Percentiles rank a stretch among this genome's conserved stretches.
Evolutionary conservation across 768 basidiomycete genomes (phyloP).

Genomic region (Flagelloscypha sp.): DNA sequence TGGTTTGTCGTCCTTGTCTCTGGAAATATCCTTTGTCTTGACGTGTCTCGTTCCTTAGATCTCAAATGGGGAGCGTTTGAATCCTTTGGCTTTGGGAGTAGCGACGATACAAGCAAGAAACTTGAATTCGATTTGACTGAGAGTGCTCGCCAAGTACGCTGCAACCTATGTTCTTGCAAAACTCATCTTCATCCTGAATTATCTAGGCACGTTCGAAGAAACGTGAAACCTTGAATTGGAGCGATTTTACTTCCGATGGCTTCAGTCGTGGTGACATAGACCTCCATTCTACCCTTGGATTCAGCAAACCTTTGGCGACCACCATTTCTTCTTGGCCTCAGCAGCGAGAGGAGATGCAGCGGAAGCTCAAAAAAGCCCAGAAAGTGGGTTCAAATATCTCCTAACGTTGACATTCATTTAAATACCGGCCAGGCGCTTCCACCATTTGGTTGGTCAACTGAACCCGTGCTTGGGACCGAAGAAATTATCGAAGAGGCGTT

Average conservation of each 20-base stretch:
- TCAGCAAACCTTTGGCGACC: slow-evolving; percentile 49
- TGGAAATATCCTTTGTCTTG: too few relatives aligned
- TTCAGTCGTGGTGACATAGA: slow-evolving; percentile 68
- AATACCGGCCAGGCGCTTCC: slow-evolving; percentile 39
- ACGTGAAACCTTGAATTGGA: slow-evolving; percentile 83
- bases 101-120: slow-evolving; percentile 40
- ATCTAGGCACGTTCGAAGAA: slow-evolving; percentile 57
- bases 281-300: slow-evolving; percentile 75
- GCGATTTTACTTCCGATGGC: slow-evolving; percentile 77
- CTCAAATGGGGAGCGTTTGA: slow-evolving; percentile 92
- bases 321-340: slow-evolving; percentile 66
- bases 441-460: slow-evolving; percentile 89
- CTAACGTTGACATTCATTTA: background rate
- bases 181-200: slow-evolving; percentile 8
- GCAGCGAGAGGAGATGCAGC: slow-evolving; percentile 62
- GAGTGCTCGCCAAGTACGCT: slow-evolving; percentile 56
- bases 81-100: slow-evolving; percentile 63
- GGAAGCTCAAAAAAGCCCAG: slow-evolving; percentile 79
- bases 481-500: slow-evolving; percentile 89
- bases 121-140: slow-evolving; percentile 92
- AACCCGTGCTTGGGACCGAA: slow-evolving; percentile 67
- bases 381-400: slow-evolving; percentile 26
- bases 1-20: too few relatives aligned
- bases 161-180: slow-evolving; percentile 4
- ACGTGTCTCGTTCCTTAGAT: too few relatives aligned